Evolutionary conservation across 495 filamentous ascomycete genomes (phyloP), one percentile per base, ranked within the genome.

Genomic region (Podospora didyma): DNA sequence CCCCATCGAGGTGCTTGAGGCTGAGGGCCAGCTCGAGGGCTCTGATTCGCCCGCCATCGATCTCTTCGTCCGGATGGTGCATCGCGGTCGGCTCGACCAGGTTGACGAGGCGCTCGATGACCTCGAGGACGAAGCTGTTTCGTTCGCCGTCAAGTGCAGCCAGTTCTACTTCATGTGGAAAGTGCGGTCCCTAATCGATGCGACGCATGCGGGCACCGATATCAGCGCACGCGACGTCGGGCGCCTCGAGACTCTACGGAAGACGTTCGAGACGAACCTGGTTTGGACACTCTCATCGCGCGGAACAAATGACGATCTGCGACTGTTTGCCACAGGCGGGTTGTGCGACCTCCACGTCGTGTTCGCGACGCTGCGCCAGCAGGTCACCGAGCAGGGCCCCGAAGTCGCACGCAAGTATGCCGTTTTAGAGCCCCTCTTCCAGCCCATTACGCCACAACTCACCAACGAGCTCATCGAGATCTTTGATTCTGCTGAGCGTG

Each of bases 91-190:
- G 7, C 79, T 83, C 19, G 75, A 80, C 28, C 81, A 84, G 24
- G 76, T 81, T 1, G 80, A 86, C 51, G 82, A 87, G 24, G 85
- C 87, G 12, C 66, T 80, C 3, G 85, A 87, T 53, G 81, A 80
- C 42, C 72, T 86, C 9, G 92, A 96, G 65, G 85, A 90, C 55
- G 86, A 92, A 56, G 72, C 94, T 49, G 83, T 92, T 6, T 75
- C 78, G 10, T 85, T 82, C 53, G 86, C 90, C 19, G 84, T 92
- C 58, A 85, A 86, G 58, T 78, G 86, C 6, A 69, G 88, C 21
- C 73, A 92, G 22, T 90, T 92, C 74, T 97, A 96, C 73, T 94
- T 96, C 70, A 89, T 96, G 86, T 98, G 94, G 94, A 92, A 92
- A 60, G 79, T 89, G 9, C 83, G 85, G 46, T 68, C 69, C 39